A percentile compares a stretch with the other conserved stretches of the same genome.
Conservation (phyloP, 257 asterid genomes). For the Verbascum thapsus region DNA sequence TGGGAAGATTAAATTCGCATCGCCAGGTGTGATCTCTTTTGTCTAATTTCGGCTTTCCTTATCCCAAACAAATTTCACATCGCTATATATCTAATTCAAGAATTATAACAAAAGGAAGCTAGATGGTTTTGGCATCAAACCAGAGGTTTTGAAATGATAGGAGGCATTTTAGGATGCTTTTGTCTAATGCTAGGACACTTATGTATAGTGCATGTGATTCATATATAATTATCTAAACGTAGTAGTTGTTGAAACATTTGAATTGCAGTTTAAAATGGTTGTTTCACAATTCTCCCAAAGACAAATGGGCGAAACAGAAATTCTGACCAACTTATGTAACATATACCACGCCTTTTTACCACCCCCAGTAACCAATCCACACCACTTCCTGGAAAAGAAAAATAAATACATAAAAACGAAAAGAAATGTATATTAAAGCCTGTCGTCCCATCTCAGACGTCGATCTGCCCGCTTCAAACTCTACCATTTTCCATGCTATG, state of each 20-base stretch:
- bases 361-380: too few relatives aligned
- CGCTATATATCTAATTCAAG: constrained; percentile 3
- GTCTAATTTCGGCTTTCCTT: neutral
- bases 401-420: constrained; percentile 22
- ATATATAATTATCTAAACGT: neutral
- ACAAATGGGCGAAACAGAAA: constrained; percentile 23
- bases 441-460: neutral
- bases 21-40: neutral
- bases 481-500: constrained; percentile 2
- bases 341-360: constrained; percentile 12
- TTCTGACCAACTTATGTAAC: constrained; percentile 26
- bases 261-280: constrained; percentile 22
- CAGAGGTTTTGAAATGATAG: neutral
- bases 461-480: constrained; percentile 11
- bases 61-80: neutral
- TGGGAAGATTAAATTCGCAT: constrained; percentile 20
- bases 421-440: neutral
- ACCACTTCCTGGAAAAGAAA: too few relatives aligned
- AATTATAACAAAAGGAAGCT: neutral
- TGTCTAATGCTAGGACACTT: neutral
- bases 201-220: constrained; percentile 17
- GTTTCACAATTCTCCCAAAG: constrained; percentile 28
- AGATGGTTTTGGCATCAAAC: neutral
- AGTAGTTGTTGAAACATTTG: constrained; percentile 17
- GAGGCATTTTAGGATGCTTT: neutral